A percentile compares a stretch with the other conserved stretches of the same genome.
phyloP scores from a whole-genome alignment of 2,329 filamentous ascomycete species.

The Penicillium brevicompactum region DNA sequence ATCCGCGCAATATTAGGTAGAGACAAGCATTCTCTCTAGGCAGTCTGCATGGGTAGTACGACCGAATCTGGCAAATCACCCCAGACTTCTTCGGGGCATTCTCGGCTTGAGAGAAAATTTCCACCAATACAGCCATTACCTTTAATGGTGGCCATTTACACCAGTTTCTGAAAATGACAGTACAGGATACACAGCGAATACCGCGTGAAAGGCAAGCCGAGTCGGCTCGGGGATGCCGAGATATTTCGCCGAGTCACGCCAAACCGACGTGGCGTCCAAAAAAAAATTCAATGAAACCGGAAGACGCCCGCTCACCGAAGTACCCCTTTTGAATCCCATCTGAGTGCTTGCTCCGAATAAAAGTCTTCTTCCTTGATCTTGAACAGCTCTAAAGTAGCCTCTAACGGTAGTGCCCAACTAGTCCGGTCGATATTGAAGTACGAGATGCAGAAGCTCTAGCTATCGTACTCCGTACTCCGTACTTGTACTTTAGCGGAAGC shows the following conservation, averaged over 20 bases:
- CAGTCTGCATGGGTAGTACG: slow-evolving; percentile 4
- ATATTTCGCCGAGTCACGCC: slow-evolving; percentile 16
- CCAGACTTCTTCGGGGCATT: slow-evolving; percentile 21
- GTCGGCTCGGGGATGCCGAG: slow-evolving; percentile 25
- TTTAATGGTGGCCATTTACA: not conserved
- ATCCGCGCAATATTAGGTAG: not conserved
- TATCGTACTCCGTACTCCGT: not conserved
- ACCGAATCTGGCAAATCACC: slow-evolving; percentile 1
- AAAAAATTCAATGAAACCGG: slow-evolving; percentile 2
- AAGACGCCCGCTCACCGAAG: slow-evolving; percentile 20
- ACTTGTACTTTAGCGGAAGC: not conserved
- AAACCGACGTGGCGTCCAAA: slow-evolving; percentile 23
- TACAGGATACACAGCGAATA: not conserved
- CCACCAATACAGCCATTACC: not conserved
- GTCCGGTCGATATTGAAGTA: no score
- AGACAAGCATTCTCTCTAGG: slow-evolving; percentile 9
- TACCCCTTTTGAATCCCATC: slow-evolving; percentile 14
- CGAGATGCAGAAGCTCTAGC: no score
- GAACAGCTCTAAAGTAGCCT: not conserved
- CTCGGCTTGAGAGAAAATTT: slow-evolving; percentile 9
- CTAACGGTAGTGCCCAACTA: not conserved
- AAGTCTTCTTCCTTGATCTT: slow-evolving; percentile 9
- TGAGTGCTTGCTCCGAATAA: slow-evolving; percentile 21
- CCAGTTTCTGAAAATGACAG: not conserved
- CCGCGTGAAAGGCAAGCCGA: not conserved